These are phyloP conservation scores for Coemansia sp. DNA, from an alignment of 192 early-diverging fungal genomes.

Conservation along the genomic window DNA sequence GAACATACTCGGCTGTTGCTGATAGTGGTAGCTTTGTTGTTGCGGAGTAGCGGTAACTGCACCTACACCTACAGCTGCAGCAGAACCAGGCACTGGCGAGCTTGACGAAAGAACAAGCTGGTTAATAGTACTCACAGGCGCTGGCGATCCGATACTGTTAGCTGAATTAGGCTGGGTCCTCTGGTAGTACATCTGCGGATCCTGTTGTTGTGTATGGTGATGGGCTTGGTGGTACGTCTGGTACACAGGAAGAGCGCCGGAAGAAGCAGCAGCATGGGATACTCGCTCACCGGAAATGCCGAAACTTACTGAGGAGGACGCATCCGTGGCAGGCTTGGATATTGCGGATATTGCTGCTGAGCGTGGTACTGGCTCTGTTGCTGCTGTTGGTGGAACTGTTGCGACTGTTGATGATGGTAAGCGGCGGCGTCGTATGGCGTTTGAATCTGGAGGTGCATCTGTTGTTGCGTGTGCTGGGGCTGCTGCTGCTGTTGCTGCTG, in stretches of 20 bases:
- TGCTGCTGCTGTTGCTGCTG: conserved; percentile 21
- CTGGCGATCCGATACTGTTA: neutral
- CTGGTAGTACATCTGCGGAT: neutral
- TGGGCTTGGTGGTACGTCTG: conserved; percentile 15
- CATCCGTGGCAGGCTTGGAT: conserved; percentile 48
- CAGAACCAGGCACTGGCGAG: conserved; percentile 4
- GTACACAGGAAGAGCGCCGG: conserved; percentile 2
- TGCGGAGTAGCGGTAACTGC: neutral
- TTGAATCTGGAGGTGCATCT: conserved; percentile 38
- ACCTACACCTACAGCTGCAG: neutral
- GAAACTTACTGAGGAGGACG: conserved; percentile 41
- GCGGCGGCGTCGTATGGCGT: conserved; percentile 33
- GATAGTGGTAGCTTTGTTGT: conserved; percentile 1
- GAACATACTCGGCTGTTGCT: conserved; percentile 19
- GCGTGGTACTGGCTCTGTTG: conserved; percentile 17
- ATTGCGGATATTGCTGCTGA: conserved; percentile 45
- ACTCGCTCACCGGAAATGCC: neutral
- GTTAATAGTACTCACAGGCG: neutral
- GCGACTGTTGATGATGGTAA: conserved; percentile 28
- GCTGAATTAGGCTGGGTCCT: neutral
- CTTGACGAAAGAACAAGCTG: conserved; percentile 18
- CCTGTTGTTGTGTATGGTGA: conserved; percentile 11
- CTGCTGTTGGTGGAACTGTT: conserved; percentile 12
- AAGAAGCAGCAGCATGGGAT: neutral
- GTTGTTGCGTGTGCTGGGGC: conserved; percentile 21